Conservation (phyloP, 2,329 filamentous ascomycete species). For the Aspergillus novoparasiticus region DNA sequence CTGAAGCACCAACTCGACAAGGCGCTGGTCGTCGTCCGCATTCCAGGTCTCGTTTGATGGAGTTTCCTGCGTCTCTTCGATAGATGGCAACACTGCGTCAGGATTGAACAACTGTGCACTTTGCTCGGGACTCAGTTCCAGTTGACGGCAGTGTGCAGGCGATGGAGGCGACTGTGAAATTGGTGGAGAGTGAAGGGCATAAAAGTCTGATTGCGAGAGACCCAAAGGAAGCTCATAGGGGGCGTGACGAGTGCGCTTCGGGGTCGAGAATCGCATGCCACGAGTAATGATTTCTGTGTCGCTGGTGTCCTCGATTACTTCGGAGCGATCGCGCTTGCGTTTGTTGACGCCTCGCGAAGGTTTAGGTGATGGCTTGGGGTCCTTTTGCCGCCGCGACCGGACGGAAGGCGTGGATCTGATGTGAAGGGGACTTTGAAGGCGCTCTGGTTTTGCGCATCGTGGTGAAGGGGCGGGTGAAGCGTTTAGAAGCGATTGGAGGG, state of each 20-base stretch:
- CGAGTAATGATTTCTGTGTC: constrained; percentile 18
- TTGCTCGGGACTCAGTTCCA: constrained; percentile 13
- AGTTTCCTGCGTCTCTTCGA: constrained; percentile 32
- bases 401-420: constrained; percentile 32
- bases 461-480: constrained; percentile 43
- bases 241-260: constrained; percentile 46
- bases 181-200: constrained; percentile 41
- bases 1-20: constrained; percentile 48
- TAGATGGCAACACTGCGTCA: constrained; percentile 40
- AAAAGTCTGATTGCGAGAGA: constrained; percentile 47
- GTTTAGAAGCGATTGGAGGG: constrained; percentile 45
- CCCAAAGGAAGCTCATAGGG: constrained; percentile 50
- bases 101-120: constrained; percentile 27
- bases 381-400: constrained; percentile 29
- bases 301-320: constrained; percentile 23
- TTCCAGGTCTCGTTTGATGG: constrained; percentile 34
- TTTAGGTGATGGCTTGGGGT: constrained; percentile 22
- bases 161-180: constrained; percentile 36
- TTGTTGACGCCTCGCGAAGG: constrained; percentile 41
- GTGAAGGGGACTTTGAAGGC: constrained; percentile 44
- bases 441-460: constrained; percentile 36
- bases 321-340: constrained; percentile 37
- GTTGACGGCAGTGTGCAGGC: constrained; percentile 21
- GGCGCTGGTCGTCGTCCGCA: constrained; percentile 43
- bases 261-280: constrained; percentile 41